Percentiles rank a stretch among this genome's conserved stretches.
Conservation (phyloP, 768 basidiomycete genomes). For the Leccinum imitatum region DNA sequence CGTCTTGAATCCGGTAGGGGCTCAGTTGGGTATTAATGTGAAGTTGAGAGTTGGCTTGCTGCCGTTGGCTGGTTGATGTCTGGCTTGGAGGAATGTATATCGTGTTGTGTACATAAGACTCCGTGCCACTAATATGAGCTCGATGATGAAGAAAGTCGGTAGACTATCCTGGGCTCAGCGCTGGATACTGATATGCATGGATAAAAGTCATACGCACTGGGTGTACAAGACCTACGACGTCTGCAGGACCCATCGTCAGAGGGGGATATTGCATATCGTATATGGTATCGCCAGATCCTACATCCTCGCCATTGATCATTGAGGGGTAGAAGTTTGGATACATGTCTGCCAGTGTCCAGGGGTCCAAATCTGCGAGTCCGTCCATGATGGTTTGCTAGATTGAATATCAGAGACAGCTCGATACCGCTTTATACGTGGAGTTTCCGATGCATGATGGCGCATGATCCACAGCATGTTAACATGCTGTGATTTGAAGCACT, state of each 20-base stretch:
- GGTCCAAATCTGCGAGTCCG: neutral
- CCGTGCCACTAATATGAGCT: neutral
- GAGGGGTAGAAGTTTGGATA: constrained; percentile 4
- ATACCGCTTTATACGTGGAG: constrained; percentile 14
- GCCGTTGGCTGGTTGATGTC: constrained; percentile 3
- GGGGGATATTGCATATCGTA: neutral
- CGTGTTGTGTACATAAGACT: neutral
- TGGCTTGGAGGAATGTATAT: neutral
- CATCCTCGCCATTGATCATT: neutral
- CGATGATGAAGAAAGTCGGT: neutral
- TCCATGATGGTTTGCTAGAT: constrained; percentile 17
- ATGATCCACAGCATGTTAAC: constrained; percentile 21
- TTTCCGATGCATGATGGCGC: neutral
- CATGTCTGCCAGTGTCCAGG: constrained; percentile 2
- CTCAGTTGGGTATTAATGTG: constrained; percentile 21
- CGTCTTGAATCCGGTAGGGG: constrained; percentile 5
- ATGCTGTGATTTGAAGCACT: constrained; percentile 20
- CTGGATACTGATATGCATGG: neutral
- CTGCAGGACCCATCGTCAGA: neutral
- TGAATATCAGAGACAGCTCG: neutral
- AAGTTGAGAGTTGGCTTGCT: constrained; percentile 14
- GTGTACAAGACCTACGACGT: neutral
- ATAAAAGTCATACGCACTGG: constrained; percentile 15
- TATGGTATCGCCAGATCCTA: neutral
- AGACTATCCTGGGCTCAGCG: constrained; percentile 12